Evolutionary conservation across 2,329 filamentous ascomycete genomes (phyloP).

Genomic region (Claviceps sp.): DNA sequence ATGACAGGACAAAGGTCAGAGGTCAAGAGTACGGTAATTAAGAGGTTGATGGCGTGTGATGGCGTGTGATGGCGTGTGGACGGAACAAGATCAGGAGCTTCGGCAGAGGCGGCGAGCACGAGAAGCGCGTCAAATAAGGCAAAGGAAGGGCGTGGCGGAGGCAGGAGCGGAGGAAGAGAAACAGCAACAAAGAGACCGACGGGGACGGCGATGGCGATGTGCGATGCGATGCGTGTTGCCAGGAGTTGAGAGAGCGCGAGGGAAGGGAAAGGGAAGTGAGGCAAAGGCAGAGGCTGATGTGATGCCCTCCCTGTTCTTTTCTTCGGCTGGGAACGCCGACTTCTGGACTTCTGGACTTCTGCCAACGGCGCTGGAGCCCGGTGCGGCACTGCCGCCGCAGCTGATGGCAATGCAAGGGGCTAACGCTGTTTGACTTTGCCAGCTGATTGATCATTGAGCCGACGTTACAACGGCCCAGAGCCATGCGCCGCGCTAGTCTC

Average conservation of each 20-base stretch:
- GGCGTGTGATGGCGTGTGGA: neutral
- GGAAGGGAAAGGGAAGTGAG: neutral
- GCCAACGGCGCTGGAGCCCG: too few relatives aligned
- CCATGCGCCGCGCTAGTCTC: too few relatives aligned
- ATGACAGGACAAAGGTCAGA: neutral
- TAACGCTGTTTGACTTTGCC: too few relatives aligned
- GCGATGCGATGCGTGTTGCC: neutral
- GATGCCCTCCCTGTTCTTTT: neutral
- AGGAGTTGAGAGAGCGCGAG: neutral
- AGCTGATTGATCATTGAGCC: too few relatives aligned
- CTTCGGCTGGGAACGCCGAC: neutral
- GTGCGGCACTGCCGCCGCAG: too few relatives aligned
- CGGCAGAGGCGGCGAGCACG: neutral
- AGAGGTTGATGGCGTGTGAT: too few relatives aligned
- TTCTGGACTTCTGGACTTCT: too few relatives aligned
- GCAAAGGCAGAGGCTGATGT: neutral
- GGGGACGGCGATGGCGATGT: neutral
- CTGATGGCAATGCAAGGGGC: too few relatives aligned
- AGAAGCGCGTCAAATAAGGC: neutral
- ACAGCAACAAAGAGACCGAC: neutral
- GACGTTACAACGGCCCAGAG: too few relatives aligned
- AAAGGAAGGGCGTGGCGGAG: neutral
- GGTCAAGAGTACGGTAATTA: neutral
- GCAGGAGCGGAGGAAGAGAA: neutral
- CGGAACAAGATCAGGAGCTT: neutral